phyloP scores from a whole-genome alignment of 2,329 filamentous ascomycete genomes.

The Hypoxylon sp. region DNA sequence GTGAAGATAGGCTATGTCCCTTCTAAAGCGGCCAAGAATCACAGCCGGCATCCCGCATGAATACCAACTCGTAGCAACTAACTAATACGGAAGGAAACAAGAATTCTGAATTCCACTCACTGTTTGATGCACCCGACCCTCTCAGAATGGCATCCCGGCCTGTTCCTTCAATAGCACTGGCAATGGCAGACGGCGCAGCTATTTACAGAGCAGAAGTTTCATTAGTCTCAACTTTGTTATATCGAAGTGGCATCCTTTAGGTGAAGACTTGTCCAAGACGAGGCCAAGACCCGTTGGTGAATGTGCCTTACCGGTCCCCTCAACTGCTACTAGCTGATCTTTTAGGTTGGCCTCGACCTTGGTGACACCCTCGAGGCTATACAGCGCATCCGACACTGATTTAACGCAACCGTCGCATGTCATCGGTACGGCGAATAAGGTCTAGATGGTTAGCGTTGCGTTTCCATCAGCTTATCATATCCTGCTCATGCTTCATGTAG shows the following conservation, averaged over 20 bases:
- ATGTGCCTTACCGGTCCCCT: conserved; percentile 76
- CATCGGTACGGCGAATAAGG: conserved; percentile 94
- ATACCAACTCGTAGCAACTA: conserved; percentile 11
- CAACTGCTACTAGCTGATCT: conserved; percentile 85
- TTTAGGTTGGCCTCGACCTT: conserved; percentile 86
- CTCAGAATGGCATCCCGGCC: conserved; percentile 95
- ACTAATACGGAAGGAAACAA: conserved; percentile 37
- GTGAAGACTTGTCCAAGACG: conserved; percentile 43
- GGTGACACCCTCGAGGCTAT: conserved; percentile 81
- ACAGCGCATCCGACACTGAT: conserved; percentile 83
- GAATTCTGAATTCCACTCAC: conserved; percentile 63
- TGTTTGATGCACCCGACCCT: conserved; percentile 86
- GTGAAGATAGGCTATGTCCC: conserved; percentile 4
- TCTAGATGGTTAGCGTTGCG: conserved; percentile 65
- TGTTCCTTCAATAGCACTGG: conserved; percentile 87
- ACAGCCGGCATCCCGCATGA: conserved; percentile 25
- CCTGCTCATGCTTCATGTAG: conserved; percentile 8
- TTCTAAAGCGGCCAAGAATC: conserved; percentile 30
- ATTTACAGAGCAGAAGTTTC: conserved; percentile 30
- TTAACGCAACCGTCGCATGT: conserved; percentile 91
- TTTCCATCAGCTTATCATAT: conserved; percentile 47
- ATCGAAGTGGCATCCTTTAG: conserved; percentile 13
- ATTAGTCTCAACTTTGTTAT: conserved; percentile 30
- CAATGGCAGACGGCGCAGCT: conserved; percentile 90
- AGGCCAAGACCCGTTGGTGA: conserved; percentile 14